Conservation (phyloP, 2,329 filamentous ascomycete genomes). For the Alternaria sp. region DNA sequence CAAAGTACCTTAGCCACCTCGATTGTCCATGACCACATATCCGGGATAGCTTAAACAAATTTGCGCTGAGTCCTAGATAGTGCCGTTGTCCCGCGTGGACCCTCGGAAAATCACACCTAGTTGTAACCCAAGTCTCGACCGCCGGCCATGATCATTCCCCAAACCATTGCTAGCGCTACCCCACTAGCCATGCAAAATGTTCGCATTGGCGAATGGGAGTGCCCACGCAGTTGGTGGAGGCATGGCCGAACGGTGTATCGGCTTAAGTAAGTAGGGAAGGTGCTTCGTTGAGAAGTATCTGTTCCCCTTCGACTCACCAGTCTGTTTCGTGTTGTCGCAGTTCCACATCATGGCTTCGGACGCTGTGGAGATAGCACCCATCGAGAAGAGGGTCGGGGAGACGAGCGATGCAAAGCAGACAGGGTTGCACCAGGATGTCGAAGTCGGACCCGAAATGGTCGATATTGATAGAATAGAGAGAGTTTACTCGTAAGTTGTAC, state of each 20-base stretch:
- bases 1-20: constrained; percentile 2
- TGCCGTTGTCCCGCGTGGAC: constrained; percentile 10
- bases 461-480: constrained; percentile 50
- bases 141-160: constrained; percentile 15
- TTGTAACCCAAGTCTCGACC: constrained; percentile 4
- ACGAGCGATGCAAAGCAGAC: constrained; percentile 30
- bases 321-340: constrained; percentile 2
- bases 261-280: constrained; percentile 23
- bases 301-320: constrained; percentile 16
- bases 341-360: constrained; percentile 34
- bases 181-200: constrained; percentile 29
- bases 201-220: constrained; percentile 24
- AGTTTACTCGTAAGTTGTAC: constrained; percentile 47
- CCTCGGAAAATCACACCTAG: constrained; percentile 4
- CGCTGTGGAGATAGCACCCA: constrained; percentile 18
- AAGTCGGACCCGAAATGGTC: constrained; percentile 41
- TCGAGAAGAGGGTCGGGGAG: constrained; percentile 32
- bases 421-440: constrained; percentile 44
- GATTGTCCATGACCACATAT: constrained; percentile 4
- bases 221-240: not conserved
- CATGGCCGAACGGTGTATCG: constrained; percentile 25
- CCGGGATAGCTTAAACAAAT: constrained; percentile 5
- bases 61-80: constrained; percentile 6
- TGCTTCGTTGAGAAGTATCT: constrained; percentile 1
- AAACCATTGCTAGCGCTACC: constrained; percentile 33